Conservation (phyloP, 305 asterid genomes). For the Fraxinus velutina region DNA sequence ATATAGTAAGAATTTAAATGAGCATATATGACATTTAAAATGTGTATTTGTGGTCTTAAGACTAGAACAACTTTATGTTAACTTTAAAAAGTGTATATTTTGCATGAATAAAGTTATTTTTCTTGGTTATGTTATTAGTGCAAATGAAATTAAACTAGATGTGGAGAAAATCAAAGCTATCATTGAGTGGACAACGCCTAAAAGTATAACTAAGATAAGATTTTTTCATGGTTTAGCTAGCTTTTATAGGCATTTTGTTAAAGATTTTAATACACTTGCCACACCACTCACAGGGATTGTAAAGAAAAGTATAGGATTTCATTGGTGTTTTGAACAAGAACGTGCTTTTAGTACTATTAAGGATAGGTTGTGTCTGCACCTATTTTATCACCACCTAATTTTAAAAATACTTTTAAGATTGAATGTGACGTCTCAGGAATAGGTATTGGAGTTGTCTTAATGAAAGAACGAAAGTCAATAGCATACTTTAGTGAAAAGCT, state of each 20-base stretch:
- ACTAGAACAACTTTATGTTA: neutral
- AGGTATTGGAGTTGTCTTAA: neutral
- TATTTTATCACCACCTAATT: neutral
- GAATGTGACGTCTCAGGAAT: neutral
- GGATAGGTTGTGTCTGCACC: neutral
- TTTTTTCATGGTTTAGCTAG: neutral
- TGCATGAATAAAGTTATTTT: neutral
- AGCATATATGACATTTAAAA: neutral
- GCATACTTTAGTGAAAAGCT: neutral
- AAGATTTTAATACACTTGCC: neutral
- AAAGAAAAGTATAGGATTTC: neutral
- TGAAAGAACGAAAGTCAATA: neutral
- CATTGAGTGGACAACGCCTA: neutral
- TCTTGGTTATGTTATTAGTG: neutral
- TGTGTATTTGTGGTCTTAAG: neutral
- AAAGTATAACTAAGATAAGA: neutral
- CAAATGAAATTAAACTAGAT: neutral
- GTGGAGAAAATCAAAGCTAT: neutral
- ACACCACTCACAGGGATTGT: neutral
- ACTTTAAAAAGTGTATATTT: neutral
- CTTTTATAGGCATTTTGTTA: neutral
- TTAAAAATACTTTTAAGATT: neutral
- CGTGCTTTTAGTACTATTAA: neutral
- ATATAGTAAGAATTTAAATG: no score
- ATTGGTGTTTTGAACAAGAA: neutral